Base-by-base conservation (phyloP, 2,329 filamentous ascomycete species). In the Xylaria sp. region DNA sequence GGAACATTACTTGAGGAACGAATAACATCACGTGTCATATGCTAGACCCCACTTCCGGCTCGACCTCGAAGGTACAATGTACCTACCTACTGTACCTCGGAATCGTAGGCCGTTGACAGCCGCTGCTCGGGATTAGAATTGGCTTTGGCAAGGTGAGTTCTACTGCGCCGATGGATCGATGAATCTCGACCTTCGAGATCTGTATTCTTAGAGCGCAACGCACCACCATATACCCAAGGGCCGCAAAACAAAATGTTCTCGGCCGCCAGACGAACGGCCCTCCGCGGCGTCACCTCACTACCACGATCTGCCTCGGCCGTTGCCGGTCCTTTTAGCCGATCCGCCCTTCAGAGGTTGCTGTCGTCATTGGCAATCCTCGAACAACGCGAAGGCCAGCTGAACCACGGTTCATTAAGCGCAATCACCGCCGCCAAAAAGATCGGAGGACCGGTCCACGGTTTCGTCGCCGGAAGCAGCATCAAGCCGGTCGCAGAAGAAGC, bases 361-460 rank as follows among this genome's bases (percentile, higher is more conserved):
- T 98, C 94, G 60, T 96, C 94, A 44, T 88, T 99, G 66, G 95
- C 95, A 55, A 85, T 99, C 63, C 89, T 99, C 71, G 96, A 99
- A 83, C 96, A 98, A 83, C 90, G 91, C 77, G 92, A 97, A 77
- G 96, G 96, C 71, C 91, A 94, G 83, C 88, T 99, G 73, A 94
- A 93, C 78, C 83, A 87, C 70, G 91, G 92, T 25, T 98, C 94
- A 5, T 85, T 98, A 66, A 93, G 93, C 77, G 92, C 94, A 54
- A 88, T 98, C 68, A 92, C 93, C 9, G 96, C 96, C 9, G 95
- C 94, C 23, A 88, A 91, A 81, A 94, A 94, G 81, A 83, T 98
- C 8, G 95, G 95, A 65, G 95, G 94, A 3, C 84, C 92, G 6
- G 86, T 99, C 61, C 94, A 95, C 72, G 96, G 88, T 18, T 96